Base-by-base conservation (phyloP, 129 eudicot species). In the Centaurea solstitialis region DNA sequence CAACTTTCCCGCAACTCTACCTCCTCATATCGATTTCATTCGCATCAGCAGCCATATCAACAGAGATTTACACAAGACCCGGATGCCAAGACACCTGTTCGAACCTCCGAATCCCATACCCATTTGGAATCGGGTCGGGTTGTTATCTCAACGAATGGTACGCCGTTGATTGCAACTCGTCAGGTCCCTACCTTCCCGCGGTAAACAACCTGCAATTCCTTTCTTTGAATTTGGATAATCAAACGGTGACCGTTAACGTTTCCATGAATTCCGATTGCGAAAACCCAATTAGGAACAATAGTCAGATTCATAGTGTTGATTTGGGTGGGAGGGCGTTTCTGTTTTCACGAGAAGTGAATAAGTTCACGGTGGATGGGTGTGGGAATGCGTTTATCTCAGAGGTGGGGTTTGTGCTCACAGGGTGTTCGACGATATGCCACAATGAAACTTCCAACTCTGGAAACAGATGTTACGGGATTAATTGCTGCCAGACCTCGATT, bases 391-490 rank as follows among this genome's bases (percentile, higher is more conserved):
- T 78, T 7, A 78, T 78, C 8, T 17, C 53, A 15, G 82, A 68
- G 68, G 37, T 68, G 13, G 50, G 5, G 1, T 28, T 43, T n/a
- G 6, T 80, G 70, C 76, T 81, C 70, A 76, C 85, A 7, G 85
- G 85, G 70, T 81, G 85, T 59, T 74, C 85, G 68, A 45, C 85
- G 38, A 75, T 75, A 74, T 81, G 85, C 22, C 74, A 38, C 4
- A 57, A 66, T 7, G 6, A 10, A 67, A 76, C 50, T 20, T 13
- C 0, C 12, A 50, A 23, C 30, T 33, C 9, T 2, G 66, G 76
- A 39, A 81, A 75, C 41, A 70, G 26, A 53, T 81, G 85, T 70
- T 81, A 66, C 33, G 85, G 85, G 9, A 81, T 81, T 37, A 75
- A 75, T 21, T 81, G 85, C 39, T 81, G 85, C 9, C 85, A 81